Conservation (phyloP, 371 early-diverging fungal species). For the Mucor piriformis region DNA sequence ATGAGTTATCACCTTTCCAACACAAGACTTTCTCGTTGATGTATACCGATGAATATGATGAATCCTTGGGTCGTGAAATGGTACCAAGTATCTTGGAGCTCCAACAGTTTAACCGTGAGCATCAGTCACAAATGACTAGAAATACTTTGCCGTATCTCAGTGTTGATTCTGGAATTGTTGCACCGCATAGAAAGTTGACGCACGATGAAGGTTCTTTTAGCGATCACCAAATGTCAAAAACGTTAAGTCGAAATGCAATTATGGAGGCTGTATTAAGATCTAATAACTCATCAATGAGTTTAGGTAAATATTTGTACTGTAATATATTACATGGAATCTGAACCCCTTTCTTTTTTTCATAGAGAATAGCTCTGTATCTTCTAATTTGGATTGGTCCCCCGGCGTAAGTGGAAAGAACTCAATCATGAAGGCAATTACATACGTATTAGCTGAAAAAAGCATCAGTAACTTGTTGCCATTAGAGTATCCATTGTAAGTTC, state of each 20-base stretch:
- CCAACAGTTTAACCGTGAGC: slow-evolving; percentile 29
- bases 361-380: not conserved
- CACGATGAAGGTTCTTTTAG: not conserved
- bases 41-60: slow-evolving; percentile 67
- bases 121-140: slow-evolving; percentile 28
- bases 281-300: not conserved
- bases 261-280: slow-evolving; percentile 5
- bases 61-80: slow-evolving; percentile 57
- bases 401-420: slow-evolving; percentile 51
- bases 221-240: not conserved
- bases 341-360: not conserved
- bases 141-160: slow-evolving; percentile 35
- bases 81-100: slow-evolving; percentile 33
- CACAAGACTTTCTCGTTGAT: slow-evolving; percentile 56
- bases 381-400: slow-evolving; percentile 32
- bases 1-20: slow-evolving; percentile 14
- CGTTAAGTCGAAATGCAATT: not conserved
- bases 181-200: not conserved
- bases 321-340: not conserved
- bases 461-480: slow-evolving; percentile 68
- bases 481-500: slow-evolving; percentile 76
- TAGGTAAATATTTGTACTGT: slow-evolving; percentile 1
- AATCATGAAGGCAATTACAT: slow-evolving; percentile 77
- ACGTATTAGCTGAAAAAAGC: slow-evolving; percentile 71
- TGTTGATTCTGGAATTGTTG: slow-evolving; percentile 28